Conservation (phyloP, 805 yeast genomes). For the Sporopachydermia lactativora region DNA sequence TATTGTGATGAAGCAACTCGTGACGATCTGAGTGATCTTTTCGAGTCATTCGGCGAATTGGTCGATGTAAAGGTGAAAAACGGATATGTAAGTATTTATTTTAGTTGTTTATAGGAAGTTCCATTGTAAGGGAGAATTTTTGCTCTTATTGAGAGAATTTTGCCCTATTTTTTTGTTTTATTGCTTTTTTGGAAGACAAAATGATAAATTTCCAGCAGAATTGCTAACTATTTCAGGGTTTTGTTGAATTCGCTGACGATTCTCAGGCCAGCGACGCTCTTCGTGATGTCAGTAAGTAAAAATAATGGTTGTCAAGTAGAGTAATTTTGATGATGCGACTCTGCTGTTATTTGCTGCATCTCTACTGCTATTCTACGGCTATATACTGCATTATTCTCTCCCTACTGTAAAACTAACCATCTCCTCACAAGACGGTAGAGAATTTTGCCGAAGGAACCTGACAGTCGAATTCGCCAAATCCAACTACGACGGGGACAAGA, state of each 20-base stretch:
- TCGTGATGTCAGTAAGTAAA: not conserved
- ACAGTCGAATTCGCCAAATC: constrained; percentile 1
- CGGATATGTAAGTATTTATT: not conserved
- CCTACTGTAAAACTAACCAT: too few relatives aligned
- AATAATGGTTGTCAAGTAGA: not conserved
- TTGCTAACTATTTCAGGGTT: too few relatives aligned
- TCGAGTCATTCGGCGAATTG: constrained; percentile 1
- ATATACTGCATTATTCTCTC: too few relatives aligned
- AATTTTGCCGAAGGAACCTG: not conserved
- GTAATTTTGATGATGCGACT: too few relatives aligned
- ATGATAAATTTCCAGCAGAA: too few relatives aligned
- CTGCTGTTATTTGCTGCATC: too few relatives aligned
- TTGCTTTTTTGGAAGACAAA: too few relatives aligned
- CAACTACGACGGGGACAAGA: not conserved
- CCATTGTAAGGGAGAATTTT: too few relatives aligned
- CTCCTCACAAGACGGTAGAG: not conserved
- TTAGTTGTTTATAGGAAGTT: too few relatives aligned
- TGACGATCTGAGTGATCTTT: not conserved
- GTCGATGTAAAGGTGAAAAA: not conserved
- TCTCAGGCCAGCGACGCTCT: not conserved
- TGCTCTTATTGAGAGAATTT: too few relatives aligned
- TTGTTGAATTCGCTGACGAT: constrained; percentile 1
- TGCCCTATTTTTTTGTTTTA: too few relatives aligned
- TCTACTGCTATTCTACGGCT: too few relatives aligned
- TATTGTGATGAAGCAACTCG: not conserved